A percentile compares a stretch with the other conserved stretches of the same genome.
Conservation (phyloP, 176 grass and related monocot genomes). For the Avena insularis region DNA sequence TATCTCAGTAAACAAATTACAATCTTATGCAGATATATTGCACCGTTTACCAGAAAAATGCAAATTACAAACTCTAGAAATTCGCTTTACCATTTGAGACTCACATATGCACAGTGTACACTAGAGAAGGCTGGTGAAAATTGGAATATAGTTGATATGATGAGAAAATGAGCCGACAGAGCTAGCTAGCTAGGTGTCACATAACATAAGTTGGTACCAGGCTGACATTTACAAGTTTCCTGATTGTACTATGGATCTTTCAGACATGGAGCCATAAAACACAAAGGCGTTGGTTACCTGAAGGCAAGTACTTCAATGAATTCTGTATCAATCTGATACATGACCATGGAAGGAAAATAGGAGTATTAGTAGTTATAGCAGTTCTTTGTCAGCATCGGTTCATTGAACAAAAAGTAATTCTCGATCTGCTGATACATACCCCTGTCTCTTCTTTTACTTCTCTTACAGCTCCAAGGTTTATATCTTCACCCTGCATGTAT, state of each 20-base stretch:
- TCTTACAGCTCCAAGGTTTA: slow-evolving; percentile 76
- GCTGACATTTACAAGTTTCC: neutral
- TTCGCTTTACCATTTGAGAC: neutral
- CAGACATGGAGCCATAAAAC: slow-evolving; percentile 7
- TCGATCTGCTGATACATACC: slow-evolving; percentile 57
- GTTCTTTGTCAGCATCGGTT: slow-evolving; percentile 16
- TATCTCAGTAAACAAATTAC: neutral
- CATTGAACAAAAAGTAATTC: slow-evolving; percentile 11
- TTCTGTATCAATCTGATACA: slow-evolving; percentile 86
- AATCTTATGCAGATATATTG: slow-evolving; percentile 10
- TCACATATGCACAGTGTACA: neutral
- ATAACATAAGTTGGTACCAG: slow-evolving; percentile 1
- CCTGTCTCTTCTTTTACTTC: slow-evolving; percentile 99
- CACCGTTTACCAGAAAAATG: slow-evolving; percentile 10
- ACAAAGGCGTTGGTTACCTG: slow-evolving; percentile 54
- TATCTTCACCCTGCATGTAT: slow-evolving; percentile 75
- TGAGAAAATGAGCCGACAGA: neutral
- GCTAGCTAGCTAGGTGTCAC: slow-evolving; percentile 26
- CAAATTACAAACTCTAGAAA: neutral
- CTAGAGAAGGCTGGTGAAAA: neutral
- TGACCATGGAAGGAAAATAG: slow-evolving; percentile 29
- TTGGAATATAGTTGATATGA: neutral
- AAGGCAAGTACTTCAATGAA: slow-evolving; percentile 94
- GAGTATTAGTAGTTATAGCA: slow-evolving; percentile 33
- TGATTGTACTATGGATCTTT: slow-evolving; percentile 13